phyloP scores from a whole-genome alignment of 331 rosid species.

The Acacia concinna region DNA sequence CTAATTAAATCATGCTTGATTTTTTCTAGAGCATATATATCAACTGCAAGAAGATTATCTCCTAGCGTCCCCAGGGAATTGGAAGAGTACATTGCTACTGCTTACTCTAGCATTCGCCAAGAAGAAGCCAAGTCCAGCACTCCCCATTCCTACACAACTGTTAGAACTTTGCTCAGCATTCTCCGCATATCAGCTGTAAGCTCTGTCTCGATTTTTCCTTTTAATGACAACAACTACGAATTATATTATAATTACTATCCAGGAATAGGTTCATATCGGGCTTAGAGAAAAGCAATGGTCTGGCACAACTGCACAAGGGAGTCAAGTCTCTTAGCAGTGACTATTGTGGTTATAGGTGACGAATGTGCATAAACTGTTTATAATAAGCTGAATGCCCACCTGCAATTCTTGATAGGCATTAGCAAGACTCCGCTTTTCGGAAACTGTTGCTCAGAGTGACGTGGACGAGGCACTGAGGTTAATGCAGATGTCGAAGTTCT shows the following conservation, averaged over 20 bases:
- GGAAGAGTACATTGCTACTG: slow-evolving; percentile 93
- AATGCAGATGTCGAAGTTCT: slow-evolving; percentile 99
- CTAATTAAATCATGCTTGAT: slow-evolving; percentile 22
- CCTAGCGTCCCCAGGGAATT: slow-evolving; percentile 78
- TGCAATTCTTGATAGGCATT: slow-evolving; percentile 59
- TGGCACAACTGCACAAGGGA: neutral
- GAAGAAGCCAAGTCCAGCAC: slow-evolving; percentile 88
- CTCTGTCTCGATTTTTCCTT: slow-evolving; percentile 26
- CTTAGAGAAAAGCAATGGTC: slow-evolving; percentile 1
- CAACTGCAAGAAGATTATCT: slow-evolving; percentile 90
- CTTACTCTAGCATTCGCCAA: slow-evolving; percentile 86
- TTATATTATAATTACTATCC: neutral
- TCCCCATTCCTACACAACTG: slow-evolving; percentile 94
- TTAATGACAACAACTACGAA: neutral
- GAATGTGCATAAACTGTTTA: neutral
- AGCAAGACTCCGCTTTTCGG: slow-evolving; percentile 90
- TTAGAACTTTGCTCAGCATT: slow-evolving; percentile 96
- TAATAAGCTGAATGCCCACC: neutral
- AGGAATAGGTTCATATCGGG: neutral
- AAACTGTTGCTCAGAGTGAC: slow-evolving; percentile 90
- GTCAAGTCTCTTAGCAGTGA: neutral
- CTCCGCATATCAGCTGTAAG: slow-evolving; percentile 94
- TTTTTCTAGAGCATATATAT: slow-evolving; percentile 72
- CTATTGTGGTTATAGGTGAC: neutral
- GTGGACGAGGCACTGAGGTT: slow-evolving; percentile 94